Percentiles rank a stretch among this genome's conserved stretches.
phyloP scores from a whole-genome alignment of 208 protist species.

The Phytomonas sp. region DNA sequence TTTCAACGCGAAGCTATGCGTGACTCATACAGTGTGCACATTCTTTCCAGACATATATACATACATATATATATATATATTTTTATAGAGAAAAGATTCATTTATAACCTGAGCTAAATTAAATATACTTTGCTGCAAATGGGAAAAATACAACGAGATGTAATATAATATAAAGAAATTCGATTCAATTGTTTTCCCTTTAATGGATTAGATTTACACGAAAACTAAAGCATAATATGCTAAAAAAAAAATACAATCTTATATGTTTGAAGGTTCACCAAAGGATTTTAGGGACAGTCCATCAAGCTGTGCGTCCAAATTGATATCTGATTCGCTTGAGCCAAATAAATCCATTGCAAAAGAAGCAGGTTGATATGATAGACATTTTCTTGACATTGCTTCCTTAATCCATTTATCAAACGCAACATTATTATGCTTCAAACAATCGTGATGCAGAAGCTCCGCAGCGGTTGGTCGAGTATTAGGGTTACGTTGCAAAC shows the following conservation, averaged over 20 bases:
- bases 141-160: conserved; percentile 1
- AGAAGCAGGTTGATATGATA: neutral
- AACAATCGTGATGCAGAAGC: conserved; percentile 46
- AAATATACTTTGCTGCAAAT: neutral
- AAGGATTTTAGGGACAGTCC: neutral
- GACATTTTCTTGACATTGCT: conserved; percentile 7
- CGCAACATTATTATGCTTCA: conserved; percentile 27
- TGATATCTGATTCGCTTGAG: neutral
- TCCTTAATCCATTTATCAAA: conserved; percentile 41
- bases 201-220: neutral
- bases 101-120: conserved; percentile 8
- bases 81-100: neutral
- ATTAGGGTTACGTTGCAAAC: conserved; percentile 51
- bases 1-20: neutral
- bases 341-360: neutral
- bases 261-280: neutral
- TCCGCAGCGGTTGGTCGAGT: conserved; percentile 28
- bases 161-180: conserved; percentile 10
- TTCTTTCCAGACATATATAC: neutral
- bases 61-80: neutral
- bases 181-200: neutral
- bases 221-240: neutral
- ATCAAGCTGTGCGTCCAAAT: conserved; percentile 7
- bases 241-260: conserved; percentile 14
- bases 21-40: neutral